Base-by-base conservation (phyloP, 108 stramenopile genomes). In the Conticribra weissflogii region DNA sequence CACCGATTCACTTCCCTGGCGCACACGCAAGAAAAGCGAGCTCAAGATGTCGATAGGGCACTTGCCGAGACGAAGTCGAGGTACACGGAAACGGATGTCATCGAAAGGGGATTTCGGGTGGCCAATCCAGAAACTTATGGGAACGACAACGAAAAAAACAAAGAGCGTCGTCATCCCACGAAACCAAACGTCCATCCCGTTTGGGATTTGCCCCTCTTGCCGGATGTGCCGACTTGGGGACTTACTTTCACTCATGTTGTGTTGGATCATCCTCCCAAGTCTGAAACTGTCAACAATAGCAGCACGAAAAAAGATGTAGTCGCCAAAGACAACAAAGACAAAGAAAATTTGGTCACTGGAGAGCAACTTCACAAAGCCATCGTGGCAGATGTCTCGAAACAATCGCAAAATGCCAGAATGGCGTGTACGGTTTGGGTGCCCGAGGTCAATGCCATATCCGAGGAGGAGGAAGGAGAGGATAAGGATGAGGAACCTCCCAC, bases 1-100 rank as follows among this genome's bases (percentile, higher is more conserved):
- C 93, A 95, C 73, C 88, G 86, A 34, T 95, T 95, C 78, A 95
- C 87, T 51, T 86, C 85, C 0, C 67, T 95, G 67, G 93, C 90
- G 23, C 60, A 85, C 36, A 88, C 88, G 2, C 90, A 95, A 56
- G 73, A 61, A 32, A 33, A 73, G 23, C 46, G 71, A 3, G 81
- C 81, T 18, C 47, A 27, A 18, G 76, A 77, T 33, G 62, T 82
- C 18, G 81, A 82, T 64, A 41, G 53, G 46, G 76, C 78, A 0
- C 25, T 79, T 51, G 65, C 59, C 19, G 81, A 79, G 36, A 78
- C 58, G 2, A 66, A 59, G 50, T 22, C 48, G 18, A 69, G 32
- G 54, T 60, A 66, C 31, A 74, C 47, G 18, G 58, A 71, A 23
- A 71, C 75, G 56, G 78, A 81, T 48, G 57, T 63, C 8, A 82